Base-by-base conservation (phyloP, 306 rosid genomes). In the Cyclanthera cordifolia region DNA sequence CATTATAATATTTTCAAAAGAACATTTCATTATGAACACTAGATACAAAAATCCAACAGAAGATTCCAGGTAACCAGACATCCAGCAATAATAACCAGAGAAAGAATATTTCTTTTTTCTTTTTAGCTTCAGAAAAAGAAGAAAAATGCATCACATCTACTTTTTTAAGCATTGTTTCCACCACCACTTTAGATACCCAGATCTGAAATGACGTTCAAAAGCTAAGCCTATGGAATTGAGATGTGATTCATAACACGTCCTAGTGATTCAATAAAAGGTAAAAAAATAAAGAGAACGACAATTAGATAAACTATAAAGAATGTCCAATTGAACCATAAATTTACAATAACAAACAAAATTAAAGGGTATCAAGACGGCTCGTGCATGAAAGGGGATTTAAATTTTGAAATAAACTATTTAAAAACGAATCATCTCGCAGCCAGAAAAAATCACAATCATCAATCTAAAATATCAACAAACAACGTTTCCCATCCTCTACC, bases 1-100 rank as follows among this genome's bases (percentile, higher is more conserved):
- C 13, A 25, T 80, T 74, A 82, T 81, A 5, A 71, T 63, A 69
- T 53, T 56, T 76, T 46, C 54, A 46, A 54, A 51, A 69, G 54
- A 30, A 54, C 51, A 3, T 17, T 24, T 15, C 3, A 66, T 23
- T 3, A 46, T 46, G n/a, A 12, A 43, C 49, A 61, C 14, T 1
- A 64, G 13, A 64, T 43, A 14, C 10, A 24, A 23, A 15, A 15
- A 3, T 14, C 32, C 19, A 0, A 17, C 52, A 41, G 12, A 32
- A 41, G 53, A 65, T 65, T 39, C 20, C 53, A 24, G 70, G 39
- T 24, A 63, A 19, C 17, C 69, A 2, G 24, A 45, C 14, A 46
- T 65, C 15, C 70, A 66, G 70, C 16, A 46, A 39, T 1, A 21
- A 46, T 24, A 46, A 25, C 53, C 53, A 24, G 25, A 45, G 21